These are phyloP conservation scores for Colletotrichum tamarilloi DNA, from an alignment of 2,329 filamentous ascomycete genomes.

Conservation along the genomic window DNA sequence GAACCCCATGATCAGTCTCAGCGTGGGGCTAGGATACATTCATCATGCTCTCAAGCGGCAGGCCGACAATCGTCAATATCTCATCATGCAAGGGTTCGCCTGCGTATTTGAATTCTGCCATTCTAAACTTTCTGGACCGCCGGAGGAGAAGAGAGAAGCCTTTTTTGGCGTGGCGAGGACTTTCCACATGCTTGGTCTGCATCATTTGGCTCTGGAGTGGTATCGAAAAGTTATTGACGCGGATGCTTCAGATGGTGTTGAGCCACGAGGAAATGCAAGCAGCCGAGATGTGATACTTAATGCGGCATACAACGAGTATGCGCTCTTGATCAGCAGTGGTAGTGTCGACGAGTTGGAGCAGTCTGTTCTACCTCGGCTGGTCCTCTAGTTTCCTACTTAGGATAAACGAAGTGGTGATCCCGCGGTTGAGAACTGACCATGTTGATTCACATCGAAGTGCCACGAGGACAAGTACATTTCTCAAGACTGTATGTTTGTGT, in stretches of 20 bases:
- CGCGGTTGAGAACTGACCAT: neutral
- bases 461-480: too few relatives aligned
- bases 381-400: conserved; percentile 1
- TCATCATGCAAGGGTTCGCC: conserved; percentile 84
- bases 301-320: conserved; percentile 36
- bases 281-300: conserved; percentile 25
- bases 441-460: neutral
- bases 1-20: conserved; percentile 84
- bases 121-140: conserved; percentile 54
- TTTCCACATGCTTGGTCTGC: conserved; percentile 65
- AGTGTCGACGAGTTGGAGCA: conserved; percentile 20
- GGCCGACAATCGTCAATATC: conserved; percentile 88
- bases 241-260: neutral
- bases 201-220: conserved; percentile 37
- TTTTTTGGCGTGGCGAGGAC: conserved; percentile 83
- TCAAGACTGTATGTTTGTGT: too few relatives aligned
- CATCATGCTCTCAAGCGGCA: conserved; percentile 92
- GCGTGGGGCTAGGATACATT: conserved; percentile 85
- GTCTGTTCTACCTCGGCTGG: conserved; percentile 16
- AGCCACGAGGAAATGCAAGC: neutral
- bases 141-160: conserved; percentile 74
- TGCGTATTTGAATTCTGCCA: conserved; percentile 83
- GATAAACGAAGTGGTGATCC: neutral
- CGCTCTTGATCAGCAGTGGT: conserved; percentile 43
- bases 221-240: conserved; percentile 27